Conservation (phyloP, 805 yeast species). For the Torulaspora delbrueckii region DNA sequence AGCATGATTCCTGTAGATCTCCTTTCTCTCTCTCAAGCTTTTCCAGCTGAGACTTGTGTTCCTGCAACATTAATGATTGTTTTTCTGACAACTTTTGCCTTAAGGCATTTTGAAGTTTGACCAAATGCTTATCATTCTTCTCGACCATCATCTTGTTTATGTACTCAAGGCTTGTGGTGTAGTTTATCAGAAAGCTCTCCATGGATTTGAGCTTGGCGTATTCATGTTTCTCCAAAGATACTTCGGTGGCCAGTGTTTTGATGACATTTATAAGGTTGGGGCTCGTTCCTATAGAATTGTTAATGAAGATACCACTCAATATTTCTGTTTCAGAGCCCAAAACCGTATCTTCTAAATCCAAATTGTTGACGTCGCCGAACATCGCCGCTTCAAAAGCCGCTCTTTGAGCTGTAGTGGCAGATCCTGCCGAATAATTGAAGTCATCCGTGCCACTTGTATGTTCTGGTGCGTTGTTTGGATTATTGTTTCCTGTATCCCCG, state of each 20-base stretch:
- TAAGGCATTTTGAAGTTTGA: conserved; percentile 28
- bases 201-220: conserved; percentile 51
- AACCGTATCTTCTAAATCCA: conserved; percentile 46
- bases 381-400: conserved; percentile 53
- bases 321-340: conserved; percentile 45
- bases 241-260: conserved; percentile 48
- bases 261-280: conserved; percentile 53
- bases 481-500: neutral
- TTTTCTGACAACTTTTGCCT: conserved; percentile 28
- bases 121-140: conserved; percentile 29
- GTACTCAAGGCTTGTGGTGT: conserved; percentile 35
- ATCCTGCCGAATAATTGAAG: conserved; percentile 2
- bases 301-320: conserved; percentile 52
- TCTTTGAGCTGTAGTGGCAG: conserved; percentile 22
- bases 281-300: conserved; percentile 55
- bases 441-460: conserved; percentile 3
- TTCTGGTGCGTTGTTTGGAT: neutral
- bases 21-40: conserved; percentile 17
- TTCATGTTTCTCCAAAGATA: conserved; percentile 56
- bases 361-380: conserved; percentile 53
- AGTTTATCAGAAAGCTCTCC: conserved; percentile 50
- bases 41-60: conserved; percentile 21
- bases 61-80: conserved; percentile 22
- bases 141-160: conserved; percentile 32
- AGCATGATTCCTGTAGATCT: conserved; percentile 12